These are phyloP conservation scores for Xylariaceae sp. DNA, from an alignment of 2,329 filamentous ascomycete genomes.

Conservation along the genomic window DNA sequence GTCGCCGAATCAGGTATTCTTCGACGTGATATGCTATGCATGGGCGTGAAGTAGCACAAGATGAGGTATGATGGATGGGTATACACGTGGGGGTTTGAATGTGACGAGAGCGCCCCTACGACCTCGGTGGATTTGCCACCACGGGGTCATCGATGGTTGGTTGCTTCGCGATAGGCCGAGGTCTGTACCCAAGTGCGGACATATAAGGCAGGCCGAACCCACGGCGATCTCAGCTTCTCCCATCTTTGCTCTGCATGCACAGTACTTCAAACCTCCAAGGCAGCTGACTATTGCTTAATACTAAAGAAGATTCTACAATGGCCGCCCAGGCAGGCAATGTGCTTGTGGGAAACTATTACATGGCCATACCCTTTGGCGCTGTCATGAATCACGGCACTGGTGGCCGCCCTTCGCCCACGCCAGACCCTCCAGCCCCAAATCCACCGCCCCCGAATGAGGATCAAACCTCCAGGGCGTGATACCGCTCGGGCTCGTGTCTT, in stretches of 20 bases:
- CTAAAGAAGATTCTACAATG: constrained; percentile 5
- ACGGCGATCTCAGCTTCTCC: constrained; percentile 3
- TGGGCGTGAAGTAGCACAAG: constrained; percentile 17
- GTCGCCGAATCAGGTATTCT: constrained; percentile 6
- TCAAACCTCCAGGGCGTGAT: not conserved
- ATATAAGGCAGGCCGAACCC: constrained; percentile 17
- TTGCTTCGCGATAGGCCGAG: constrained; percentile 8
- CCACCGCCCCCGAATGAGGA: constrained; percentile 12
- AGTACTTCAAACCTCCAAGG: constrained; percentile 5
- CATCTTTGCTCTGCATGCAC: constrained; percentile 13
- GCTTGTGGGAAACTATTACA: not conserved
- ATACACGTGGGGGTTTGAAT: constrained; percentile 23
- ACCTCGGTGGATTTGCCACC: constrained; percentile 15
- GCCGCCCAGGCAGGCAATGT: not conserved
- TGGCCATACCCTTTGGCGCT: not conserved
- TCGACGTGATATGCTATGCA: constrained; percentile 12
- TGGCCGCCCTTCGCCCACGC: constrained; percentile 18
- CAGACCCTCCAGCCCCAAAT: constrained; percentile 22
- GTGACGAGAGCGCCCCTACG: not conserved
- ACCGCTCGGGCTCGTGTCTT: not conserved
- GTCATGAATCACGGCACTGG: not conserved
- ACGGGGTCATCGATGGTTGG: constrained; percentile 9
- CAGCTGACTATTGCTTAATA: constrained; percentile 8
- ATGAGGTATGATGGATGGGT: constrained; percentile 21
- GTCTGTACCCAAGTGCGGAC: constrained; percentile 8